Evolutionary conservation across 2,329 filamentous ascomycete species (phyloP).

Genomic region (Thelonectria olida): DNA sequence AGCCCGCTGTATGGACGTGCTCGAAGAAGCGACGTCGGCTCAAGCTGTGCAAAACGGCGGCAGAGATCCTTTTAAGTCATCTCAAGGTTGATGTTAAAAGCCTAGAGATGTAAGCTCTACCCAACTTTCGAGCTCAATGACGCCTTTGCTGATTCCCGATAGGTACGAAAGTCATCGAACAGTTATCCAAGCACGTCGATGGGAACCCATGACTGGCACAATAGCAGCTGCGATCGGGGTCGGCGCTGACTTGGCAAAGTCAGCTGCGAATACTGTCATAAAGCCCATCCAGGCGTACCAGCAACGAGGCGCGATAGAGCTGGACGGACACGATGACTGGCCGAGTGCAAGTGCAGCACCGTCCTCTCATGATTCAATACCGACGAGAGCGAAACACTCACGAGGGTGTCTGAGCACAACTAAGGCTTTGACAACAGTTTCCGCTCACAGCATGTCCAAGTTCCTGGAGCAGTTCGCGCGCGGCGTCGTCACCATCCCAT

Average conservation of each 20-base stretch:
- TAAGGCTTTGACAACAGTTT: too few species aligned
- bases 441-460: too few species aligned
- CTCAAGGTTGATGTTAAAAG: constrained; percentile 25
- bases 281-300: constrained; percentile 28
- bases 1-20: constrained; percentile 18
- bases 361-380: too few species aligned
- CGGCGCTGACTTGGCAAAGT: neutral
- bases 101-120: neutral
- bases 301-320: neutral
- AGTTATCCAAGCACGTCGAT: constrained; percentile 27
- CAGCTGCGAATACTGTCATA: neutral
- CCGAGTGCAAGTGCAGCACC: neutral
- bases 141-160: constrained; percentile 17
- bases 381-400: too few species aligned
- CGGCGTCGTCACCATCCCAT: constrained; percentile 18
- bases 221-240: constrained; percentile 18
- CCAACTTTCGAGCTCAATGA: too few species aligned
- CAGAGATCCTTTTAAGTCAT: constrained; percentile 19
- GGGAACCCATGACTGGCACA: constrained; percentile 29
- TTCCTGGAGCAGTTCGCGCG: constrained; percentile 32
- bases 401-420: too few species aligned
- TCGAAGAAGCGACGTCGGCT: constrained; percentile 10
- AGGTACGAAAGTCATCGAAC: constrained; percentile 15
- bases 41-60: constrained; percentile 26
- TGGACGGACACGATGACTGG: too few species aligned